Evolutionary conservation across 306 rosid genomes (phyloP), one percentile per base, ranked within the genome.

Genomic region (Herpetospermum pedunculosum): DNA sequence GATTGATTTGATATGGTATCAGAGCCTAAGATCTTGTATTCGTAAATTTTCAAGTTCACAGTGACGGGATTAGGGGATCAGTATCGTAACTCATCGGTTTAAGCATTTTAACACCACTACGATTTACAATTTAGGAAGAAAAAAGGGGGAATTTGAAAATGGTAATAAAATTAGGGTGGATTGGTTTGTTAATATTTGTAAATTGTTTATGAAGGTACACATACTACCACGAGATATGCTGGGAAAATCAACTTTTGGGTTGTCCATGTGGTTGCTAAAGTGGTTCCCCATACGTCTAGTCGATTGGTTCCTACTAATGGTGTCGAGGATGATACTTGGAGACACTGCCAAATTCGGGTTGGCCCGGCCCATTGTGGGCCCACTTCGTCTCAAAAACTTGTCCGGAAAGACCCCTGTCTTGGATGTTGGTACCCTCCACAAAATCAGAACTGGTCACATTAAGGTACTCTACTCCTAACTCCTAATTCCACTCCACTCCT

Each of bases 171-270:
- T 25, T 68, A 25, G 2, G 1, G 50, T n/a, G 74, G 55, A 14
- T 10, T 41, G 54, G 0, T 2, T 70, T 65, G 72, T 60, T 38
- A 34, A 63, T 12, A 48, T 48, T 48, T 48, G 53, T 44, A 3
- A 5, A 6, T 48, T 48, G 4, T 48, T 5, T 44, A 34, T 76
- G 78, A 77, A 95, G 99, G 99, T 95, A 73, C 99, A 95, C 88
- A 82, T 95, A 76, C 89, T 95, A 70, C 99, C 99, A 84, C 87
- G 85, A 82, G 92, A 95, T 92, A 88, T 95, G 97, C 92, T 95
- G 87, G 99, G 99, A 53, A 92, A 76, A 86, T 95, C 99, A n/a
- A 95, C 99, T 84, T 95, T 95, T 53, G 99, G 96, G 88, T 68
- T 95, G 96, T 95, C 99, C 84, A 87, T 92, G 96, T 88, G 92